Evolutionary conservation across 2,329 filamentous ascomycete genomes (phyloP).

Genomic region (Colletotrichum gloeosporioides): DNA sequence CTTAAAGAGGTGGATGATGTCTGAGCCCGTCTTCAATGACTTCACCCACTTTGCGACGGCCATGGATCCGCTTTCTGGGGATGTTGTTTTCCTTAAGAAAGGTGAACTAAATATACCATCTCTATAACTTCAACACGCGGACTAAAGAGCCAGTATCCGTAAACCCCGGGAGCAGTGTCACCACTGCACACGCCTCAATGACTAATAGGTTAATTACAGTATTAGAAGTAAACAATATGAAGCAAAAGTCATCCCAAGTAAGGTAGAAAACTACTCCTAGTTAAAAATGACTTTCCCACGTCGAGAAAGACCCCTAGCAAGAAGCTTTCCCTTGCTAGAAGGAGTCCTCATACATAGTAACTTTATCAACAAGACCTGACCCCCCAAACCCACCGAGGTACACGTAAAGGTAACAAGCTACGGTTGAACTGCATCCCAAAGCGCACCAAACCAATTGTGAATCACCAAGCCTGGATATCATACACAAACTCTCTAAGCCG

Average conservation of each 20-base stretch:
- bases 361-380: accelerated
- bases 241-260: not conserved
- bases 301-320: not conserved
- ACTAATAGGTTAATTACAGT: not conserved
- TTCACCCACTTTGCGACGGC: conserved; percentile 62
- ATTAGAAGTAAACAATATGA: not conserved
- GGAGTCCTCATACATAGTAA: no score
- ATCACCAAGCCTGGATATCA: no score
- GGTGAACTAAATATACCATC: not conserved
- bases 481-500: no score
- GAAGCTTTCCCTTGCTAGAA: no score
- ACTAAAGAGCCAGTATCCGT: not conserved
- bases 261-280: not conserved
- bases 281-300: not conserved
- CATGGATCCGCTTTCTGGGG: conserved; percentile 52
- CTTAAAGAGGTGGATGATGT: conserved; percentile 52
- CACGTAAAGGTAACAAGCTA: accelerated
- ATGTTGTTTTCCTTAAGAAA: not conserved
- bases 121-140: not conserved
- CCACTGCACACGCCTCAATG: not conserved
- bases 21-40: conserved; percentile 61
- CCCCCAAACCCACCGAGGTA: no score
- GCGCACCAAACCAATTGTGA: no score
- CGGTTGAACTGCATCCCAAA: no score
- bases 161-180: not conserved